Percentiles rank a stretch among this genome's conserved stretches.
Evolutionary conservation across 768 basidiomycete species (phyloP).

Genomic region (Phaeolepiota aurea): DNA sequence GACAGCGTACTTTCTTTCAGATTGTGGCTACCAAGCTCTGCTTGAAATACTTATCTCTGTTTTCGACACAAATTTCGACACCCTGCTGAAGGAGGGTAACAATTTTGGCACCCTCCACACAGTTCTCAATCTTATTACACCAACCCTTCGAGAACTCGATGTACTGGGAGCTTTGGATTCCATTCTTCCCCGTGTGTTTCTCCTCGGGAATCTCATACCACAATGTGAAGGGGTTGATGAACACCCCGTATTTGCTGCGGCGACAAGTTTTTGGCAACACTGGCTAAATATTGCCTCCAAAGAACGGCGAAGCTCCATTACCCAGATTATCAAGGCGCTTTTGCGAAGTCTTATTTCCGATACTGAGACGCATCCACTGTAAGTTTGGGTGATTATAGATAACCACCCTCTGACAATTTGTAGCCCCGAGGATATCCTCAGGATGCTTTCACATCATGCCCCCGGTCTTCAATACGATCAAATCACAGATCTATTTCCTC

Average conservation of each 20-base stretch:
- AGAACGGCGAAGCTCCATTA: conserved; percentile 15
- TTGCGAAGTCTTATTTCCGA: conserved; percentile 34
- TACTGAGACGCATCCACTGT: conserved; percentile 25
- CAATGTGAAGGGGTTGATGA: conserved; percentile 15
- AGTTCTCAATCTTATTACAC: conserved; percentile 23
- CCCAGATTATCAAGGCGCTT: conserved; percentile 28
- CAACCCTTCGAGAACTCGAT: conserved; percentile 9
- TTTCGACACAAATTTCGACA: conserved; percentile 26
- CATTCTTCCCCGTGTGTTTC: conserved; percentile 35
- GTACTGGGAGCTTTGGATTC: conserved; percentile 9
- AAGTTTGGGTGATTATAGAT: conserved; percentile 8
- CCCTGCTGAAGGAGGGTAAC: conserved; percentile 17
- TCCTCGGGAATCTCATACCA: conserved; percentile 41
- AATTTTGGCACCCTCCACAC: conserved; percentile 14
- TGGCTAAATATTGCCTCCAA: conserved; percentile 16
- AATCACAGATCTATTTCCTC: conserved; percentile 45
- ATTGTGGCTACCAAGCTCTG: conserved; percentile 21
- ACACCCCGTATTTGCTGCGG: conserved; percentile 13
- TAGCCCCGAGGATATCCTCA: conserved; percentile 42
- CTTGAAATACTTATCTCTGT: conserved; percentile 22
- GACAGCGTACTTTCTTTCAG: conserved; percentile 27
- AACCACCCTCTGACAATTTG: conserved; percentile 3
- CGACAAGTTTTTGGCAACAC: conserved; percentile 25
- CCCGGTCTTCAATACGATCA: conserved; percentile 29
- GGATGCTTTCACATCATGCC: conserved; percentile 22